A percentile compares a stretch with the other conserved stretches of the same genome.
phyloP scores from a whole-genome alignment of 306 rosid genomes.

The Cotoneaster glaucophyllus region DNA sequence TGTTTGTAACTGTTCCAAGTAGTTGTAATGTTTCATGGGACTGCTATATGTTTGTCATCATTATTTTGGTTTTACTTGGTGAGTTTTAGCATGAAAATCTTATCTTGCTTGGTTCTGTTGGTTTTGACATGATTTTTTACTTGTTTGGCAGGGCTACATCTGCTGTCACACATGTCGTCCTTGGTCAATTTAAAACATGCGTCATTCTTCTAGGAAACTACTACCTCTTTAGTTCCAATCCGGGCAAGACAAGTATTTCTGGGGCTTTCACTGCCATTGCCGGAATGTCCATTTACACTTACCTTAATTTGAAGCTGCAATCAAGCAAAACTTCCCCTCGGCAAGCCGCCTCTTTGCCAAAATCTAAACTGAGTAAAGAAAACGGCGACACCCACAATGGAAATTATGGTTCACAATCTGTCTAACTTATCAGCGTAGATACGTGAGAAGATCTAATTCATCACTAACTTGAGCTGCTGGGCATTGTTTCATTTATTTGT shows the following conservation, averaged over 20 bases:
- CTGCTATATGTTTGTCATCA: not conserved
- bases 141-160: conserved; percentile 76
- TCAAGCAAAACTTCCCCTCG: conserved; percentile 44
- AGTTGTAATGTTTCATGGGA: not conserved
- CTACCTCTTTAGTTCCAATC: conserved; percentile 75
- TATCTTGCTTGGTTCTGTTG: not conserved
- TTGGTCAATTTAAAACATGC: conserved; percentile 96
- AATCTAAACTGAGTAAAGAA: conserved; percentile 75
- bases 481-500: conserved; percentile 13
- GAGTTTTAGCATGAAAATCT: not conserved
- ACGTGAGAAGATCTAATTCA: conserved; percentile 13
- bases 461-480: not conserved
- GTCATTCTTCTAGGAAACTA: conserved; percentile 83
- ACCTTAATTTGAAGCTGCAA: conserved; percentile 62
- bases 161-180: conserved; percentile 85
- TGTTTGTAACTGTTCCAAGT: not conserved
- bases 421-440: conserved; percentile 27
- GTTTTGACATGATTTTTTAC: not conserved
- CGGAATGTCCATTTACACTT: conserved; percentile 83
- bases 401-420: conserved; percentile 61
- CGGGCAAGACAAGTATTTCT: conserved; percentile 64
- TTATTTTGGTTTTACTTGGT: not conserved
- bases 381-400: conserved; percentile 54
- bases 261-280: conserved; percentile 86
- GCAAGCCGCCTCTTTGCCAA: conserved; percentile 53